phyloP scores from a whole-genome alignment of 1,284 basidiomycete species.

The Fomitopsis schrenkii region DNA sequence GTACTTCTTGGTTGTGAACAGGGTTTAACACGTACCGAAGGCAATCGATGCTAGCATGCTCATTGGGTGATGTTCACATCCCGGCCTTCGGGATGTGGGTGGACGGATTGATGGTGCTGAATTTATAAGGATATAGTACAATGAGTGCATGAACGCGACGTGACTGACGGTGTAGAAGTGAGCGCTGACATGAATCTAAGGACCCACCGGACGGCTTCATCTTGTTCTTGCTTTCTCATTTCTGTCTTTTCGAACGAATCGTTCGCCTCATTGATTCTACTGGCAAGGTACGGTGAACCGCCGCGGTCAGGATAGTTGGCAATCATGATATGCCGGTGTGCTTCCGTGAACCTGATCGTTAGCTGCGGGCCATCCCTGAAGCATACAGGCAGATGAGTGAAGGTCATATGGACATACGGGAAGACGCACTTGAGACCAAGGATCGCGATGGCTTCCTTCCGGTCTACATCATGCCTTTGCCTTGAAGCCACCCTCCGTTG shows the following conservation, averaged over 20 bases:
- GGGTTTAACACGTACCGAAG: too few species aligned
- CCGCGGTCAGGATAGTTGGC: constrained; percentile 98
- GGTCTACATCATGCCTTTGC: constrained; percentile 79
- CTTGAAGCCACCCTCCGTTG: constrained; percentile 96
- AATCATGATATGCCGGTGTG: constrained; percentile 89
- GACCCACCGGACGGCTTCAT: not conserved
- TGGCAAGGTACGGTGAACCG: constrained; percentile 95
- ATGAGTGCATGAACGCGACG: constrained; percentile 16
- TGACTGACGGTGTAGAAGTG: constrained; percentile 8
- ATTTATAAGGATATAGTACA: constrained; percentile 20
- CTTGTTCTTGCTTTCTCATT: constrained; percentile 24
- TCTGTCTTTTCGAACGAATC: constrained; percentile 74
- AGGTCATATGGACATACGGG: constrained; percentile 5
- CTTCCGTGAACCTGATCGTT: constrained; percentile 78
- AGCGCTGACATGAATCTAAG: not conserved
- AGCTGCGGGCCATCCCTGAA: constrained; percentile 72
- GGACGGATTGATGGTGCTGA: constrained; percentile 12
- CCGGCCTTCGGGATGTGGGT: not conserved
- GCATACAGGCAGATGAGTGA: not conserved
- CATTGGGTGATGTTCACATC: not conserved
- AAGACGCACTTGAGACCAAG: constrained; percentile 83
- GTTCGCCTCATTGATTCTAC: constrained; percentile 95
- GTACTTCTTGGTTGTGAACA: too few species aligned
- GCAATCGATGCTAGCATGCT: too few species aligned
- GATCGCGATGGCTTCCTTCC: constrained; percentile 88